Evolutionary conservation across 2,329 filamentous ascomycete species (phyloP), one percentile per base, ranked within the genome.

Genomic region (Paecilomyces sp.): DNA sequence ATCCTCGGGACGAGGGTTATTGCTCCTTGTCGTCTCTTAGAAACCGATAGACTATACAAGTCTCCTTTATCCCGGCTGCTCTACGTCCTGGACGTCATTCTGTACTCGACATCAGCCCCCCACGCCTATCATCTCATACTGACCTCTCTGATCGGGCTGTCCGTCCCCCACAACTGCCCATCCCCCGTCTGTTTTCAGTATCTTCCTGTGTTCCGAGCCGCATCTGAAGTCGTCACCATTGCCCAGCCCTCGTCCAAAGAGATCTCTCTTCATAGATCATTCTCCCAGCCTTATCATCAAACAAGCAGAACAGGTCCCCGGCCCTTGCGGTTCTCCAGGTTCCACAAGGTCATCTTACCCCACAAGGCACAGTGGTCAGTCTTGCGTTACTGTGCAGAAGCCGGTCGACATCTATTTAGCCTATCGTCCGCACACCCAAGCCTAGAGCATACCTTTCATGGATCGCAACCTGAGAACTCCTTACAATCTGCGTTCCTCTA

Each of bases 51-150:
- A 30, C 18, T 53, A 22, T 53, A 22, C 51, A 53, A 4, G 51
- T 4, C 22, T 53, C 51, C 51, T 6, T 53, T n/a, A 30, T 53
- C 22, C 51, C 51, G 51, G 22, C 3, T 28, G 11, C 2, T 53
- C 15, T 53, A 41, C 36, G 36, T 64, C 47, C 59, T 60, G 62
- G 62, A 68, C 65, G 66, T 67, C 63, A 67, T 68, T 57, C 64
- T 60, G 61, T 62, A 22, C 60, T 59, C 31, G 53, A 54, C 60
- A 55, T 58, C 53, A 47, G 52, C 53, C 65, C 66, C 63, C 65
- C 52, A 30, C 54, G 31, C 50, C n/a, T 22, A 33, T 55, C 59
- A 34, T 56, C 36, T 56, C 54, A 13, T 36, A 57, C 30, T 28
- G 36, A 7, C 30, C 55, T 59, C 30, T 59, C 34, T 41, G 36